Base-by-base conservation (phyloP, 1,284 basidiomycete species). In the Kwoniella shivajii region DNA sequence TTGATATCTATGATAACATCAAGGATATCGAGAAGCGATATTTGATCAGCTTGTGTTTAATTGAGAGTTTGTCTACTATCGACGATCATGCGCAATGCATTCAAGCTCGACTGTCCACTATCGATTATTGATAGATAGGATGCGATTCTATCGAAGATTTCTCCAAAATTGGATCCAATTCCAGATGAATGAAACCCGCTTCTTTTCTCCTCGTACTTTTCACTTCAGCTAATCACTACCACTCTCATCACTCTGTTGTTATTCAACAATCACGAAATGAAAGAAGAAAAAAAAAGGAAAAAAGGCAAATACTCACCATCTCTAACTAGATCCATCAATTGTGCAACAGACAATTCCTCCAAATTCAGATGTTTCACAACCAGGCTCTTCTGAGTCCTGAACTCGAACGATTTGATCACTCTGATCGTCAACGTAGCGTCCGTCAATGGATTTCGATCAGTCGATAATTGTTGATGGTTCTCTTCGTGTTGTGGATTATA, bases 351-450 rank as follows among this genome's bases (percentile, higher is more conserved):
- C 33, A 84, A 86, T 0, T 80, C 81, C 63, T 88, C 86, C 56
- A 96, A 84, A 74, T 99, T 87, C 65, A 96, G 73, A 63, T 88
- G 81, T 65, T 87, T 87, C 45, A 98, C 82, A 33, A 99, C 87
- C 61, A 97, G 83, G 68, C 86, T 88, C 72, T 89, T 90, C 78
- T 92, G 88, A 34, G 92, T 94, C 50, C 95, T 85, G 75, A 86
- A 98, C 71, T 88, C 87, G 74, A 99, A 96, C 38, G 88, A 92
- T 75, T 99, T 99, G 81, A 99, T 92, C 63, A 98, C 84, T 31
- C 95, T 86, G 41, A 98, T 60, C 0, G 77, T 78, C n/a, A 78
- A 54, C 3, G 73, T 75, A 4, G 77, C 75, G 44, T 60, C 50
- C 3, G 69, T 68, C 10, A 65, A 38, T 2, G 74, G 74, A 24